Percentiles rank a stretch among this genome's conserved stretches.
These are phyloP conservation scores for Thermothielavioides terrestris DNA, from an alignment of 495 filamentous ascomycete genomes.

Conservation along the genomic window DNA sequence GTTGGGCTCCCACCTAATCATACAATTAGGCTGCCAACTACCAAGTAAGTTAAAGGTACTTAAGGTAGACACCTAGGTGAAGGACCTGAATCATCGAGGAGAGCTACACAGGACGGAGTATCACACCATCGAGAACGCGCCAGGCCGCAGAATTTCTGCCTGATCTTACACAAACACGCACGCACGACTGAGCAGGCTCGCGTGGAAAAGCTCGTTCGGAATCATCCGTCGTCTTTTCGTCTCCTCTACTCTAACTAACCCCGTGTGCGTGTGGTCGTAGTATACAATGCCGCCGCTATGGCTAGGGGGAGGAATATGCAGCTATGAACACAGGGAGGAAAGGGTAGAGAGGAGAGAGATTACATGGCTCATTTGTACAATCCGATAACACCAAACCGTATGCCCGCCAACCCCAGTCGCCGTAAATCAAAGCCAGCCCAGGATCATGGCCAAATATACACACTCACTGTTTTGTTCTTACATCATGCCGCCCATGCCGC, in stretches of 20 bases:
- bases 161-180: background rate
- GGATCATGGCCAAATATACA: conserved; percentile 8
- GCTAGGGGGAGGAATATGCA: conserved; percentile 16
- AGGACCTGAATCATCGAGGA: too few species aligned
- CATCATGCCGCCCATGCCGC: conserved; percentile 56
- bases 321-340: conserved; percentile 19
- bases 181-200: too few species aligned
- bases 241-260: conserved; percentile 25
- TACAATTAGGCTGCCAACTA: background rate
- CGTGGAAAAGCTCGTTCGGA: background rate
- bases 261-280: conserved; percentile 24
- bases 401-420: conserved; percentile 26
- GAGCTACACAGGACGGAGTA: too few species aligned
- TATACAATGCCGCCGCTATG: conserved; percentile 23
- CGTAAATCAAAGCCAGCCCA: conserved; percentile 24
- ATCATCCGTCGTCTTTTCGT: background rate
- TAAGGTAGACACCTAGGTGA: too few species aligned
- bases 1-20: background rate
- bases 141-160: conserved; percentile 6
- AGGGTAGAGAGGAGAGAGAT: conserved; percentile 31
- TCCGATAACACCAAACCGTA: conserved; percentile 27
- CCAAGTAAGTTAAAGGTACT: too few species aligned
- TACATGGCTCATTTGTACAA: conserved; percentile 27
- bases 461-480: too few species aligned
- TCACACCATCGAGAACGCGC: background rate